Evolutionary conservation across 2,329 filamentous ascomycete genomes (phyloP).

Genomic region (Penicillium sp.): DNA sequence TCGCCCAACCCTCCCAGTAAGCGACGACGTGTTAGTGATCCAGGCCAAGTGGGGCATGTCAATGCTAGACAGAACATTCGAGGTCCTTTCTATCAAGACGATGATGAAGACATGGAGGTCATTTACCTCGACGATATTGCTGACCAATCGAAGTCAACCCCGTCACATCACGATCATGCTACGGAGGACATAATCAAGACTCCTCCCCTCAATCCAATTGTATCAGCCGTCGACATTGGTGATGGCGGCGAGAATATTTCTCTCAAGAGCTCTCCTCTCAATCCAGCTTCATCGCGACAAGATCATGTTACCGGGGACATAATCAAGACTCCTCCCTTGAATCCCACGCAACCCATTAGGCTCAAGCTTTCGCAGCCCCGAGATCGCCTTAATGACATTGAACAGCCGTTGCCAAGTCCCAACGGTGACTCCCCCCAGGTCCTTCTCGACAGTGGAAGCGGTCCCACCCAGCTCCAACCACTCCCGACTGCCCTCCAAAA

Average conservation of each 20-base stretch:
- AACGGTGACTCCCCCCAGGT: background rate
- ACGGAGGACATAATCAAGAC: background rate
- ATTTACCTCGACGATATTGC: background rate
- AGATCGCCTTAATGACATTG: too few species aligned
- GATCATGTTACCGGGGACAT: background rate
- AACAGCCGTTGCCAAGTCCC: background rate
- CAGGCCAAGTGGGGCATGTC: background rate
- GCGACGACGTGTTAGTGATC: background rate
- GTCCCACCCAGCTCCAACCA: background rate
- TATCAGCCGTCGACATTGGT: background rate
- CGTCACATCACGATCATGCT: background rate
- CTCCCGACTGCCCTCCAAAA: background rate
- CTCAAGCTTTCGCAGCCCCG: background rate
- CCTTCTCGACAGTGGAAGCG: background rate
- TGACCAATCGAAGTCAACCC: background rate
- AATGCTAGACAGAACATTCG: background rate
- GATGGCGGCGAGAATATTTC: background rate
- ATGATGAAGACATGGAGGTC: background rate
- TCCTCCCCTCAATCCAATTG: background rate
- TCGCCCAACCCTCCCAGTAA: background rate
- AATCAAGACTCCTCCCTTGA: conserved; percentile 6
- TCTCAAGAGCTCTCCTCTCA: background rate
- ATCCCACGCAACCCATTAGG: background rate
- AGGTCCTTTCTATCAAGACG: background rate
- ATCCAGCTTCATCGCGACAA: too few species aligned